Conservation (phyloP, 2,329 filamentous ascomycete genomes). For the Botryotinia narcissicola region DNA sequence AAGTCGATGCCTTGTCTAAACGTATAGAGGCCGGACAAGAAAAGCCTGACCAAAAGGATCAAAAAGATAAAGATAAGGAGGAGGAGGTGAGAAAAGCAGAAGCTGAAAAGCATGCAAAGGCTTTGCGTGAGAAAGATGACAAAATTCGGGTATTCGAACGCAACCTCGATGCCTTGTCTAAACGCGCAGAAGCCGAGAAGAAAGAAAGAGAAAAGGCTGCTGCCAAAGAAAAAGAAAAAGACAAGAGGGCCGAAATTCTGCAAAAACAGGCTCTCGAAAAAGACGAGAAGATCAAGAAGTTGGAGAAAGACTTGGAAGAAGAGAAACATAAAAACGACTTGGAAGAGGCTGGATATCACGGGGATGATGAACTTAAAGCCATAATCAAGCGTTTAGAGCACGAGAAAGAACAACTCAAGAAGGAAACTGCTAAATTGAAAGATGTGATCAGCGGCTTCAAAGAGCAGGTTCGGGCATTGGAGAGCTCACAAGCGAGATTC, state of each 20-base stretch:
- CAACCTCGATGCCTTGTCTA: background rate
- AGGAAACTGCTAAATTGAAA: background rate
- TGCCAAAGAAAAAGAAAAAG: background rate
- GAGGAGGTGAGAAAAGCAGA: background rate
- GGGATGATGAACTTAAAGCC: background rate
- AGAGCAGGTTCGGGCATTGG: background rate
- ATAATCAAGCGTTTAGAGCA: background rate
- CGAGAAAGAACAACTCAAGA: background rate
- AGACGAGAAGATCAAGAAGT: background rate
- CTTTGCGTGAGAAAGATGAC: background rate
- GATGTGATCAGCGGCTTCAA: rapidly evolving
- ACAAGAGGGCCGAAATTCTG: background rate
- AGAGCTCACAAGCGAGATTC: background rate
- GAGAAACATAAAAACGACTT: background rate
- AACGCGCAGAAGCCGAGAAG: background rate
- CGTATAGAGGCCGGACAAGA: background rate
- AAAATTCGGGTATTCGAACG: background rate
- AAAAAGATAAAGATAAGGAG: background rate
- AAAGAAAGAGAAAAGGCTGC: background rate
- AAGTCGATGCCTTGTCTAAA: background rate
- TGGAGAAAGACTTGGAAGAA: background rate
- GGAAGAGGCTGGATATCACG: background rate
- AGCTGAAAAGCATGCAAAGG: background rate
- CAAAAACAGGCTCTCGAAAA: background rate
- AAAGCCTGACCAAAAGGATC: background rate